Evolutionary conservation across 331 rosid genomes (phyloP).

Genomic region (Pyrus hybrid): DNA sequence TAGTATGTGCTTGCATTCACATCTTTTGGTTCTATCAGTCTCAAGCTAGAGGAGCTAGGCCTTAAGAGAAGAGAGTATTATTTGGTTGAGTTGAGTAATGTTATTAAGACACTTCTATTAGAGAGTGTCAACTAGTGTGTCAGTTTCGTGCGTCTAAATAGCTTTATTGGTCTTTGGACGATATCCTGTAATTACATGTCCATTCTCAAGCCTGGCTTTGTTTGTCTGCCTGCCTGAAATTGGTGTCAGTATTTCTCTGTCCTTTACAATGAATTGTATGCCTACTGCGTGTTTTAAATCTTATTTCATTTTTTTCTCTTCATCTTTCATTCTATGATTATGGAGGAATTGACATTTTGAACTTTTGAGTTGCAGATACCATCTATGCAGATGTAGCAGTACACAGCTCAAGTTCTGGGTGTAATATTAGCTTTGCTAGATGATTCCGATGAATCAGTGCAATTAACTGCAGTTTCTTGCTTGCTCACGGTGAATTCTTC

Average conservation of each 20-base stretch:
- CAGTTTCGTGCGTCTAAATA: no score
- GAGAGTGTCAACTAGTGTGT: no score
- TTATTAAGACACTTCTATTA: no score
- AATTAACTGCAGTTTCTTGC: constrained; percentile 88
- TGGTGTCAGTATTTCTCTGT: background rate
- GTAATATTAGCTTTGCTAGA: constrained; percentile 89
- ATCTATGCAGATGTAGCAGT: constrained; percentile 58
- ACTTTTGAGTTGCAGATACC: constrained; percentile 64
- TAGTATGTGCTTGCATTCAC: background rate
- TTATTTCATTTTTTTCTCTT: background rate
- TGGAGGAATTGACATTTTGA: constrained; percentile 14
- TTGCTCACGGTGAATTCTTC: constrained; percentile 57
- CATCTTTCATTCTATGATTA: background rate
- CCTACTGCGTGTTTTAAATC: background rate
- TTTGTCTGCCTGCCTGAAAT: background rate
- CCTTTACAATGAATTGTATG: background rate
- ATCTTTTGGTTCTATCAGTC: no score
- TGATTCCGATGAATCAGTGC: constrained; percentile 86
- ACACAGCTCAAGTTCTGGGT: constrained; percentile 81
- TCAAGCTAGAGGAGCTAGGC: no score
- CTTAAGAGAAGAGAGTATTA: background rate
- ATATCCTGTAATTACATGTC: background rate
- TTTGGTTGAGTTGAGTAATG: no score
- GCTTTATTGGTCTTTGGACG: background rate
- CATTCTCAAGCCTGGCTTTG: background rate